Base-by-base conservation (phyloP, 1,284 basidiomycete genomes). In the Naganishia liquefaciens region DNA sequence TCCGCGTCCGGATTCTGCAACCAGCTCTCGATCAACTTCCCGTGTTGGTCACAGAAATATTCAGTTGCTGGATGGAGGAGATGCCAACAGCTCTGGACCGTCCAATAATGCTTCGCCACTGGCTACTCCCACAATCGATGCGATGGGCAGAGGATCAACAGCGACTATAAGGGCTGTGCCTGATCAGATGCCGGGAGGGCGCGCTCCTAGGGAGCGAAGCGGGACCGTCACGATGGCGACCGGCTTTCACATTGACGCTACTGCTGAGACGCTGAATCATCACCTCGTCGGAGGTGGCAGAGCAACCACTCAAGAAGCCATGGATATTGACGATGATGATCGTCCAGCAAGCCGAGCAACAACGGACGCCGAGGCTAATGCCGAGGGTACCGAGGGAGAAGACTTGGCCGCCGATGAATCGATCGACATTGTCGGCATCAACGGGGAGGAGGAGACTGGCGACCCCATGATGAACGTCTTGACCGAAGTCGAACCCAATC, bases 351-450 rank as follows among this genome's bases (percentile, higher is more conserved):
- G 66, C 43, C 62, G 66, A 4, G 67, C 63, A 4, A 64, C 63
- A 3, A 68, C 67, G 28, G 66, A 65, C 13, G 64, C 64, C 15
- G 67, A 60, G 4, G 46, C 13, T 5, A 30, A 60, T 43, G 60
- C 30, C 3, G 63, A 64, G 17, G 64, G 58, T 25, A 60, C 52
- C 6, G 57, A 55, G 37, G 55, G 51, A 7, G 50, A 65, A 2
- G 52, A 71, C 70, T 64, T 69, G 69, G 64, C 61, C 9, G 63
- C 68, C 7, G 70, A 70, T 27, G 64, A 68, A 23, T 58, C 86
- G 0, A 85, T 90, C 51, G 87, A 64, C 23, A 68, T 68, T n/a
- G 67, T 68, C 87, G 11, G 84, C 83, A 9, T 77, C 88, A 42
- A 87, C 87, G 57, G 64, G 50, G 67, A 70, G n/a, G 62, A 67